phyloP scores from a whole-genome alignment of 139 green algal species.

The Chlorella sorokiniana region DNA sequence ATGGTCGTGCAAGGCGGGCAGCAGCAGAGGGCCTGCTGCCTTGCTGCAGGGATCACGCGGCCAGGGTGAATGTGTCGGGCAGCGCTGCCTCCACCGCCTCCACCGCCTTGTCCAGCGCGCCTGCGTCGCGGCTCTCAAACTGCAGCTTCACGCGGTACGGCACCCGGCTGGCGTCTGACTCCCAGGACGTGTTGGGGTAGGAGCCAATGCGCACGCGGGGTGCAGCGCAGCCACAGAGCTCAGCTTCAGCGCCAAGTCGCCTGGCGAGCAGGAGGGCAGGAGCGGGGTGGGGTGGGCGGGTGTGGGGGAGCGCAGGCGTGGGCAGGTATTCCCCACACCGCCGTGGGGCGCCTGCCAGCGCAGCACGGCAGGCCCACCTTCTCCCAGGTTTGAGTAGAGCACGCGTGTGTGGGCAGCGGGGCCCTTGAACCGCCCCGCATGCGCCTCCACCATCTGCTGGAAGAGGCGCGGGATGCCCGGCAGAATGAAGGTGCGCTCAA shows the following conservation, averaged over 20 bases:
- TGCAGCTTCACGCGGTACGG: constrained; percentile 36
- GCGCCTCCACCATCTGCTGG: constrained; percentile 63
- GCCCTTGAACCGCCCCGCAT: constrained; percentile 54
- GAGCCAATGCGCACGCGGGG: constrained; percentile 55
- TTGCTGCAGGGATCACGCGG: neutral
- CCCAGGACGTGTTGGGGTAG: constrained; percentile 47
- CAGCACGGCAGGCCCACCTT: no score
- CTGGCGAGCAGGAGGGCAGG: neutral
- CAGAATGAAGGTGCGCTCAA: constrained; percentile 63
- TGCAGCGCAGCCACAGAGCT: neutral
- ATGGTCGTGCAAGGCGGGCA: neutral
- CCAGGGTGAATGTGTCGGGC: constrained; percentile 14
- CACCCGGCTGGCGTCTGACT: neutral
- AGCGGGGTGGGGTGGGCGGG: neutral
- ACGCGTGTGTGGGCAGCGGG: neutral
- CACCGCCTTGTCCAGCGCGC: constrained; percentile 21
- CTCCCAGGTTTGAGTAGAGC: constrained; percentile 51
- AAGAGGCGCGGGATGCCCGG: constrained; percentile 83
- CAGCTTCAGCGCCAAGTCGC: constrained; percentile 18
- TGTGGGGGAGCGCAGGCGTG: neutral
- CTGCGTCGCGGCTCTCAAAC: constrained; percentile 36
- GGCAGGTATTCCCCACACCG: neutral
- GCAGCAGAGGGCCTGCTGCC: neutral
- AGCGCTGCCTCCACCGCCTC: constrained; percentile 1
- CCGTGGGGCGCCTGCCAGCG: neutral